These are phyloP conservation scores for Lepidium africanum DNA, from an alignment of 345 rosid species.

Conservation along the genomic window DNA sequence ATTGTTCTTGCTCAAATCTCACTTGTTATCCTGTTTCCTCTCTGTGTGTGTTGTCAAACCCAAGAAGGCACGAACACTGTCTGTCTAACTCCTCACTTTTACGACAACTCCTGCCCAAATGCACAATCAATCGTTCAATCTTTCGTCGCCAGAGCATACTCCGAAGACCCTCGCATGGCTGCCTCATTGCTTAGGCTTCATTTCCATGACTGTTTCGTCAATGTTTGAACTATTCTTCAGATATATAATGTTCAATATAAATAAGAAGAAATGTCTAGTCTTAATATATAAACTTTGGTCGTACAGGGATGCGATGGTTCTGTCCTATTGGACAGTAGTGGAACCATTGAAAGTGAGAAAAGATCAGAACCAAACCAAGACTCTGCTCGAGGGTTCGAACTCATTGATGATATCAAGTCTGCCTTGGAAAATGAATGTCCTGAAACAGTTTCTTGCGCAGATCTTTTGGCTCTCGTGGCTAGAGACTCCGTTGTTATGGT, in stretches of 20 bases:
- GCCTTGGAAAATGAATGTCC: constrained; percentile 73
- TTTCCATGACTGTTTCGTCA: constrained; percentile 76
- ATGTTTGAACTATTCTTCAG: constrained; percentile 23
- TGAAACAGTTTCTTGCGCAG: constrained; percentile 71
- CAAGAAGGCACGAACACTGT: constrained; percentile 8
- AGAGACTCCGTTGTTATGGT: constrained; percentile 71
- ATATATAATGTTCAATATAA: background rate
- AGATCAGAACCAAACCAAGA: constrained; percentile 48
- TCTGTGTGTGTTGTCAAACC: constrained; percentile 20
- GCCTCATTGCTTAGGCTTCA: constrained; percentile 68
- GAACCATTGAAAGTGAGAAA: constrained; percentile 60
- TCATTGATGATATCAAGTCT: constrained; percentile 58
- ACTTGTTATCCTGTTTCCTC: constrained; percentile 36
- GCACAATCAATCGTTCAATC: constrained; percentile 43
- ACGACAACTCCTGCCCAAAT: constrained; percentile 56
- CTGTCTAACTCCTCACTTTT: constrained; percentile 46
- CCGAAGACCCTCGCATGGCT: constrained; percentile 54
- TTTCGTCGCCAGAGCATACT: constrained; percentile 41
- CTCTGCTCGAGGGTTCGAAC: constrained; percentile 77
- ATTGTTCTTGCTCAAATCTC: constrained; percentile 21
- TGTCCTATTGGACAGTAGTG: constrained; percentile 50
- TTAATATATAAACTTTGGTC: background rate
- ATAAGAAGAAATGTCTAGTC: background rate
- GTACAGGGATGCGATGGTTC: constrained; percentile 83
- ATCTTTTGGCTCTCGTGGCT: constrained; percentile 58